Evolutionary conservation across 164 flowering plant genomes (phyloP).

Genomic region (Cinnamomum chago): DNA sequence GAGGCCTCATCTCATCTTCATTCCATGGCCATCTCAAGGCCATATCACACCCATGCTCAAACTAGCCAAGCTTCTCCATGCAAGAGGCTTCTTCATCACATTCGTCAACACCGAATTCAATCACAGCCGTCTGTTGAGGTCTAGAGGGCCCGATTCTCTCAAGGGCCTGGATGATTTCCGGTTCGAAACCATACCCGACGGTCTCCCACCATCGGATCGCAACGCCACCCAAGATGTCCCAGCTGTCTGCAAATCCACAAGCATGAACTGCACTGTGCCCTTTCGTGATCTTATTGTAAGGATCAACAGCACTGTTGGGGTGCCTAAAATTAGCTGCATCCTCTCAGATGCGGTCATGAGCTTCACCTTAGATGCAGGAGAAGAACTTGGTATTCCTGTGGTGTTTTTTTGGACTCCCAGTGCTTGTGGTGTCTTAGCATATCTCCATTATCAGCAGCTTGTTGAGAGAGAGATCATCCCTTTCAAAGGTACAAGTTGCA

Average conservation of each 20-base stretch:
- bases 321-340: slow-evolving; percentile 12
- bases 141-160: slow-evolving; percentile 12
- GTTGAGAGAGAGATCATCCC: slow-evolving; percentile 7
- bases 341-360: slow-evolving; percentile 9
- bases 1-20: neutral
- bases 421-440: slow-evolving; percentile 10
- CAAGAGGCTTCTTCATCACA: slow-evolving; percentile 27
- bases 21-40: slow-evolving; percentile 8
- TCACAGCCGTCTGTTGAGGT: slow-evolving; percentile 10
- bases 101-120: slow-evolving; percentile 24
- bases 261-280: neutral
- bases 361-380: slow-evolving; percentile 7
- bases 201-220: slow-evolving; percentile 35
- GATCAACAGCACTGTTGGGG: neutral
- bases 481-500: slow-evolving; percentile 9
- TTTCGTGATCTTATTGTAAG: slow-evolving; percentile 2
- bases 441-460: slow-evolving; percentile 4
- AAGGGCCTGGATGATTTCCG: slow-evolving; percentile 24
- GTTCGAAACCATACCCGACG: slow-evolving; percentile 33
- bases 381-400: slow-evolving; percentile 12
- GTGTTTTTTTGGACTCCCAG: slow-evolving; percentile 13
- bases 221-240: slow-evolving; percentile 39
- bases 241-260: slow-evolving; percentile 23
- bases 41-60: slow-evolving; percentile 9
- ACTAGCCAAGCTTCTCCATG: slow-evolving; percentile 19